phyloP scores from a whole-genome alignment of 2,329 filamentous ascomycete species.

The Fusarium miscanthi region DNA sequence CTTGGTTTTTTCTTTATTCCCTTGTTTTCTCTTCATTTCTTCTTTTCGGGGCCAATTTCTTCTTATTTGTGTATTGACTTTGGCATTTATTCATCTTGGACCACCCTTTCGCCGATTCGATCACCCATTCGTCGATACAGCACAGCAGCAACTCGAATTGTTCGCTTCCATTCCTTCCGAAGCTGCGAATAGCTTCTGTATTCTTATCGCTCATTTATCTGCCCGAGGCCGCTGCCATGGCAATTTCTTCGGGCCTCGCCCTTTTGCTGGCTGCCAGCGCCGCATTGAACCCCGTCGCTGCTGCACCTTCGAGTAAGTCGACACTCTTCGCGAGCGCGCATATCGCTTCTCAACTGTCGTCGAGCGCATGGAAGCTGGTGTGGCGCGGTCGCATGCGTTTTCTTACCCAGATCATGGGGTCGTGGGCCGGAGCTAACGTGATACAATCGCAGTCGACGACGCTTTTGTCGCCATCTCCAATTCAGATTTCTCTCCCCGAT shows the following conservation, averaged over 20 bases:
- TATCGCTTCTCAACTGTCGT: neutral
- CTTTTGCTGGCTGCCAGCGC: constrained; percentile 43
- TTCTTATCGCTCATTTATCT: neutral
- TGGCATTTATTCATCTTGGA: neutral
- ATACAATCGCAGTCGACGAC: constrained; percentile 30
- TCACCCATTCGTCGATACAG: constrained; percentile 11
- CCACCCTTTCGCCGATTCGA: neutral
- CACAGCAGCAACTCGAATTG: neutral
- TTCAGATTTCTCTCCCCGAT: constrained; percentile 23
- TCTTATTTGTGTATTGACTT: neutral
- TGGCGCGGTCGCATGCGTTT: neutral
- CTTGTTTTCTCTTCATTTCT: constrained; percentile 6
- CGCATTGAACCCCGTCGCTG: constrained; percentile 32
- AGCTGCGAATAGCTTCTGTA: neutral
- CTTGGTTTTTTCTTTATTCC: constrained; percentile 12
- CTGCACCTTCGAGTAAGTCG: constrained; percentile 38
- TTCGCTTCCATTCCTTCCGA: constrained; percentile 3
- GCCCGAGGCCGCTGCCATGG: constrained; percentile 28
- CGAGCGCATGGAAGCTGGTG: neutral
- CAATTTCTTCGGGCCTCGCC: constrained; percentile 40
- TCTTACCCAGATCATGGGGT: neutral
- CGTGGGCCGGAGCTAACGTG: constrained; percentile 22
- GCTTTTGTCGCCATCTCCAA: constrained; percentile 30
- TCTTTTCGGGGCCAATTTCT: neutral
- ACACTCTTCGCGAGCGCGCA: neutral